These are phyloP conservation scores for Violaceomyces palustris DNA, from an alignment of 1,284 basidiomycete species.

Conservation along the genomic window DNA sequence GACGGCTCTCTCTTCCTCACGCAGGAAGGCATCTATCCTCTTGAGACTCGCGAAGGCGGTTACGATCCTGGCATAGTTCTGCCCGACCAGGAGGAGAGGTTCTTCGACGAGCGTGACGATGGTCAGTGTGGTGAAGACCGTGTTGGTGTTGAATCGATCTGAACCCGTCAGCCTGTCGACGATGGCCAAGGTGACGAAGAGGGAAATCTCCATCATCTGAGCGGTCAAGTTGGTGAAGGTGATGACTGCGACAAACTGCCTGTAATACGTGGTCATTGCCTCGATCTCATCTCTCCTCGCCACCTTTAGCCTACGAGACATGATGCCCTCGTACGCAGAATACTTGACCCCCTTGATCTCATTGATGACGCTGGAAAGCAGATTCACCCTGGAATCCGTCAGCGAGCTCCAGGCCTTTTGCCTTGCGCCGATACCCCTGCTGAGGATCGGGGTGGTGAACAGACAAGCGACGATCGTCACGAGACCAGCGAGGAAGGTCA, in stretches of 20 bases:
- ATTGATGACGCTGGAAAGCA: slow-evolving; percentile 23
- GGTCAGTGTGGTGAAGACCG: slow-evolving; percentile 39
- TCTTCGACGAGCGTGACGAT: slow-evolving; percentile 27
- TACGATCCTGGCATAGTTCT: slow-evolving; percentile 31
- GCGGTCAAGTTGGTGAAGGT: slow-evolving; percentile 13
- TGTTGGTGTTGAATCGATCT: slow-evolving; percentile 29
- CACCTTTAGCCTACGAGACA: slow-evolving; percentile 22
- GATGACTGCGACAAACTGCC: slow-evolving; percentile 17
- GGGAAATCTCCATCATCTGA: slow-evolving; percentile 19
- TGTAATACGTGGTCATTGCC: slow-evolving; percentile 5
- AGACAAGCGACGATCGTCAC: slow-evolving; percentile 23
- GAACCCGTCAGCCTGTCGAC: slow-evolving; percentile 19
- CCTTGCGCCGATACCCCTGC: slow-evolving; percentile 18
- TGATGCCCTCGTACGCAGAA: slow-evolving; percentile 36
- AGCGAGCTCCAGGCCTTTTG: slow-evolving; percentile 31
- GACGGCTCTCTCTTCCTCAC: slow-evolving; percentile 1
- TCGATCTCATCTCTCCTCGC: slow-evolving; percentile 27
- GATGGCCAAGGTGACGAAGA: slow-evolving; percentile 28
- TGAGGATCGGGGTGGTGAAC: slow-evolving; percentile 19
- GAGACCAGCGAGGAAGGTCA: slow-evolving; percentile 36
- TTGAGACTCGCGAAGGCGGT: slow-evolving; percentile 32
- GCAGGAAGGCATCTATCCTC: slow-evolving; percentile 35
- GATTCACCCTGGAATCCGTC: slow-evolving; percentile 38
- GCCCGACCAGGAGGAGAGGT: slow-evolving; percentile 34
- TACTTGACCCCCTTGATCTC: slow-evolving; percentile 46